Percentiles rank a stretch among this genome's conserved stretches.
phyloP scores from a whole-genome alignment of 495 filamentous ascomycete genomes.

The Schizothecium vesticola region DNA sequence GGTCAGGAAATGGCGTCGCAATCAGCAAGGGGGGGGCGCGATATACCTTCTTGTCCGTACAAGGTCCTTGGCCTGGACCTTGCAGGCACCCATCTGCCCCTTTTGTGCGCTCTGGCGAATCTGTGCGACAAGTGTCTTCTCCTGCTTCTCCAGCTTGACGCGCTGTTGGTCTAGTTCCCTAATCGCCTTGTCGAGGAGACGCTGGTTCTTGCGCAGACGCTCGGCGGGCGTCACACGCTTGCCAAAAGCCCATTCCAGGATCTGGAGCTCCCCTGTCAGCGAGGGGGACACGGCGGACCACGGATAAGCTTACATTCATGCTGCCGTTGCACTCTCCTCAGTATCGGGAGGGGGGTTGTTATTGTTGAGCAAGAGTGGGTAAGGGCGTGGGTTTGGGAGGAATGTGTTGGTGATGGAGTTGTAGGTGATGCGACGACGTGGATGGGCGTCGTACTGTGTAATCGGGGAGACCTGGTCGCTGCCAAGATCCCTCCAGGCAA shows the following conservation, averaged over 20 bases:
- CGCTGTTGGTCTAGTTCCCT: constrained; percentile 91
- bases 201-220: constrained; percentile 92
- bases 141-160: constrained; percentile 92
- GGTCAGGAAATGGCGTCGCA: constrained; percentile 2
- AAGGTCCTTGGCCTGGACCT: constrained; percentile 95
- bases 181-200: constrained; percentile 93
- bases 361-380: background rate
- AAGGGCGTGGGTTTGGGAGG: background rate
- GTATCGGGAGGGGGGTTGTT: background rate
- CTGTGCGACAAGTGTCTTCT: constrained; percentile 91
- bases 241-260: constrained; percentile 97
- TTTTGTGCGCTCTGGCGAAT: constrained; percentile 98
- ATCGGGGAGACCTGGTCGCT: background rate
- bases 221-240: constrained; percentile 97
- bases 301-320: constrained; percentile 33
- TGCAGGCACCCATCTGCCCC: constrained; percentile 91
- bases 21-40: background rate
- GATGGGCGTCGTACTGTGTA: background rate
- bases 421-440: background rate
- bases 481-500: background rate
- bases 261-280: constrained; percentile 45
- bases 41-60: constrained; percentile 80
- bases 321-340: background rate
- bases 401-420: background rate
- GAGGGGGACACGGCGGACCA: background rate